These are phyloP conservation scores for Dysphania ambrosioides DNA, from an alignment of 148 eudicot genomes.

Conservation along the genomic window DNA sequence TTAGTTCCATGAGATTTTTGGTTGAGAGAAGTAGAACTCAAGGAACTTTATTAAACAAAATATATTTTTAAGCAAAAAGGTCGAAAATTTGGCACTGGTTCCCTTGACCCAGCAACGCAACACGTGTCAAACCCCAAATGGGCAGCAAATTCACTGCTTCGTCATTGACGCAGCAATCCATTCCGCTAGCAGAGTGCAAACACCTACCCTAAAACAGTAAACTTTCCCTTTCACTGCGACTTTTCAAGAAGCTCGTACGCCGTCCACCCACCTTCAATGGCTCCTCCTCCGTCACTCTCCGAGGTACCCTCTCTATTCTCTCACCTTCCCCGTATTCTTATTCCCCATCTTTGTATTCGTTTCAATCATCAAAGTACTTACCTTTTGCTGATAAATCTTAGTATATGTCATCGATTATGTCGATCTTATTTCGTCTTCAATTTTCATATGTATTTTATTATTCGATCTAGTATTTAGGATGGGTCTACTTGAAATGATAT, in stretches of 20 bases:
- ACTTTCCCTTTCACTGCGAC: neutral
- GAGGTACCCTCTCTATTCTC: conserved; percentile 27
- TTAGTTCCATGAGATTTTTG: too few relatives aligned
- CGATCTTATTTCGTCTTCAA: conserved; percentile 7
- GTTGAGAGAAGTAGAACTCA: too few relatives aligned
- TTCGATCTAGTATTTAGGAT: neutral
- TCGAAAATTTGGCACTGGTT: too few relatives aligned
- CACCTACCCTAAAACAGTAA: conserved; percentile 14
- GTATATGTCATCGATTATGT: neutral
- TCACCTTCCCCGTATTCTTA: conserved; percentile 3
- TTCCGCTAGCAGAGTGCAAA: neutral
- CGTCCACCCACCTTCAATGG: conserved; percentile 26
- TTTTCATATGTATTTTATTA: neutral
- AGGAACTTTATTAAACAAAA: too few relatives aligned
- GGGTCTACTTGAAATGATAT: neutral
- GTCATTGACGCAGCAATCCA: conserved; percentile 1
- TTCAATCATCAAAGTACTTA: too few relatives aligned
- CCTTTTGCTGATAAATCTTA: too few relatives aligned
- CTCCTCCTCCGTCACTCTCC: conserved; percentile 35
- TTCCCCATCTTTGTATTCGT: too few relatives aligned
- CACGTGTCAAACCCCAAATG: conserved; percentile 12
- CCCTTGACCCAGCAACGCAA: neutral
- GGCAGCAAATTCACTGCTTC: neutral
- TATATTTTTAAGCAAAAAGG: too few relatives aligned
- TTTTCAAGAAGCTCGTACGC: neutral